These are phyloP conservation scores for Nicotiana noctiflora DNA, from an alignment of 257 asterid species.

Conservation along the genomic window DNA sequence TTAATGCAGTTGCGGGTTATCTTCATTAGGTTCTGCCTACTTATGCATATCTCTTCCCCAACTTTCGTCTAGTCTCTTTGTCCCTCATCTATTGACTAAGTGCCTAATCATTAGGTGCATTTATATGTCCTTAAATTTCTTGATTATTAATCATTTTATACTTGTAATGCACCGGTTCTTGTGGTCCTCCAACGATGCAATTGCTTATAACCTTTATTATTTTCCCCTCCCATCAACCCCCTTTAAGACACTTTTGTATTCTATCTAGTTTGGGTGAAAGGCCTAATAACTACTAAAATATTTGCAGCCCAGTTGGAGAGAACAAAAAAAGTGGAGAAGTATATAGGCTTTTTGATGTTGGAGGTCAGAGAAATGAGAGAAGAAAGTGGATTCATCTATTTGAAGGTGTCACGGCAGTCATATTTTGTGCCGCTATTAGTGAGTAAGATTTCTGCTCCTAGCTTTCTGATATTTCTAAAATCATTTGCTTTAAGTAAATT, in stretches of 20 bases:
- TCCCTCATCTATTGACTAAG: not conserved
- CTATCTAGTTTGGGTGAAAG: not conserved
- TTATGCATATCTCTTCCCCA: too few species aligned
- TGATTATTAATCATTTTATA: not conserved
- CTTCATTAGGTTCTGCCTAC: not conserved
- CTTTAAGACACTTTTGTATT: not conserved
- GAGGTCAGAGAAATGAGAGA: constrained; percentile 99
- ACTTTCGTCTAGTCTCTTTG: too few species aligned
- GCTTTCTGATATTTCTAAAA: not conserved
- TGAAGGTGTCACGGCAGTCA: constrained; percentile 98
- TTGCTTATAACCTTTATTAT: not conserved
- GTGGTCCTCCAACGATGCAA: not conserved
- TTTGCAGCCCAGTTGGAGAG: constrained; percentile 97
- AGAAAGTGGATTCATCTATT: constrained; percentile 99
- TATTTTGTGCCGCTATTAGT: constrained; percentile 97
- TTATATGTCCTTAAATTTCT: not conserved
- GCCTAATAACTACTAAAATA: constrained; percentile 14
- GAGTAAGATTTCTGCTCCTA: constrained; percentile 52
- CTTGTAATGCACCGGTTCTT: not conserved
- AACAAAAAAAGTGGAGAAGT: constrained; percentile 97
- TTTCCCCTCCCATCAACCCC: not conserved
- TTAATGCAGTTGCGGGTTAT: not conserved
- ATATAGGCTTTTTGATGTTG: constrained; percentile 90
- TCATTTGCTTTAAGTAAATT: not conserved
- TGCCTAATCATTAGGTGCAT: not conserved